Conservation (phyloP, 169 alveolate species). For the Plasmodium falciparum region DNA sequence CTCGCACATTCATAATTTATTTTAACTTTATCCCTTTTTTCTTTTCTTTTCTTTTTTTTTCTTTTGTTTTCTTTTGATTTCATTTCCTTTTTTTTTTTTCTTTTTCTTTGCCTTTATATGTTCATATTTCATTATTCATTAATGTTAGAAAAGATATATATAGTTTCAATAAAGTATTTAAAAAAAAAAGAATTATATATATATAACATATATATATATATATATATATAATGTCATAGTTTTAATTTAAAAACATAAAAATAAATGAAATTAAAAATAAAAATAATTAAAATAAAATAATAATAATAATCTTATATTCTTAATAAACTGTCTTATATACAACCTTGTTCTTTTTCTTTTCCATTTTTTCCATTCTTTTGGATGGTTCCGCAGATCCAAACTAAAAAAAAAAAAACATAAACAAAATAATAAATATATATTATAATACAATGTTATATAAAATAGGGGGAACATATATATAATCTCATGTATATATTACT, state of each 20-base stretch:
- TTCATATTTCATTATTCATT: too few relatives aligned
- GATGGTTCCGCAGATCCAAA: constrained; percentile 16
- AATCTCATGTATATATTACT: constrained; percentile 12
- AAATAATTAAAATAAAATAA: background rate
- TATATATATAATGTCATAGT: too few relatives aligned
- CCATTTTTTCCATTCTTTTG: constrained; percentile 30
- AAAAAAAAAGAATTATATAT: too few relatives aligned
- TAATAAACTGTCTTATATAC: constrained; percentile 73
- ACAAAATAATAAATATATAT: background rate
- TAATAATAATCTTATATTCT: background rate
- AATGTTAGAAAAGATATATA: too few relatives aligned
- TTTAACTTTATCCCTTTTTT: too few relatives aligned
- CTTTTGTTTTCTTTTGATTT: too few relatives aligned
- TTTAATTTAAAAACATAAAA: constrained; percentile 11
- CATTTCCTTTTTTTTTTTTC: too few relatives aligned
- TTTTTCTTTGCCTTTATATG: too few relatives aligned
- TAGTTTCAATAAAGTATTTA: too few relatives aligned
- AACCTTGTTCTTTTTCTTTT: constrained; percentile 48
- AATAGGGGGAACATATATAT: background rate
- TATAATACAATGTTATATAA: background rate
- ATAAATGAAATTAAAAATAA: background rate
- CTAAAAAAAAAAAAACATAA: constrained; percentile 16
- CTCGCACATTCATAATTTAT: too few relatives aligned
- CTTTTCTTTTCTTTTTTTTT: too few relatives aligned
- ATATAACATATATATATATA: too few relatives aligned